Percentiles rank a stretch among this genome's conserved stretches.
These are phyloP conservation scores for Globisporangium barbulae DNA, from an alignment of 352 stramenopile genomes.

Conservation along the genomic window DNA sequence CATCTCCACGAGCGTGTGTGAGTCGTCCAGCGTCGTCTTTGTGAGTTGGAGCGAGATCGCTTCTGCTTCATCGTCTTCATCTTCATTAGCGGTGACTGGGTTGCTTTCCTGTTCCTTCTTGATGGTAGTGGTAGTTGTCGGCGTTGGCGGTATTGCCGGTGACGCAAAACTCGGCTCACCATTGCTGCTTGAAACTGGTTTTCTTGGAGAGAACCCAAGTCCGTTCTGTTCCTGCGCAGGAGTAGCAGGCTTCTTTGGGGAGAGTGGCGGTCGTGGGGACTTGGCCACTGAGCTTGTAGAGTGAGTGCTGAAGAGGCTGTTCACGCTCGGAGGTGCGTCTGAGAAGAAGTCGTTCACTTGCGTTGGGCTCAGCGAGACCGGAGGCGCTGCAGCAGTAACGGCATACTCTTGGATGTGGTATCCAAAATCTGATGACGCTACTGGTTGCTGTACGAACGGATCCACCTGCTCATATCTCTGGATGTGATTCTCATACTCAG, in stretches of 20 bases:
- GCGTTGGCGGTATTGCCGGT: neutral
- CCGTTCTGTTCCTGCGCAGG: neutral
- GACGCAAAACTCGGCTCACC: conserved; percentile 31
- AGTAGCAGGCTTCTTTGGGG: neutral
- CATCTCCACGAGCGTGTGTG: conserved; percentile 66
- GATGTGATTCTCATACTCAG: neutral
- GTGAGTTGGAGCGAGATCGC: conserved; percentile 6
- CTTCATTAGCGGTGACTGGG: conserved; percentile 6
- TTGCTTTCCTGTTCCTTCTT: conserved; percentile 8
- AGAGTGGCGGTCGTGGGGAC: neutral
- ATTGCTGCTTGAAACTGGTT: neutral
- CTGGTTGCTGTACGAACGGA: conserved; percentile 4
- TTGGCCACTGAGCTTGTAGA: neutral
- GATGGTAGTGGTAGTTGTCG: neutral
- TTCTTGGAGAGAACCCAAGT: neutral
- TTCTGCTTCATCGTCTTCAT: conserved; percentile 9
- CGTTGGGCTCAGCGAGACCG: conserved; percentile 13
- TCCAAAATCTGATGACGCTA: neutral
- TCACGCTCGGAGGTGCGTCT: conserved; percentile 26
- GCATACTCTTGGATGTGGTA: neutral
- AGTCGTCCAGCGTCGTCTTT: conserved; percentile 52
- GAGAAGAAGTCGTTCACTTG: conserved; percentile 35
- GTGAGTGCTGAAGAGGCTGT: conserved; percentile 32
- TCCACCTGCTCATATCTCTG: neutral
- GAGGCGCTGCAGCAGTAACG: neutral